Evolutionary conservation across 306 rosid genomes (phyloP), one percentile per base, ranked within the genome.

Genomic region (Glycyrrhiza uralensis): DNA sequence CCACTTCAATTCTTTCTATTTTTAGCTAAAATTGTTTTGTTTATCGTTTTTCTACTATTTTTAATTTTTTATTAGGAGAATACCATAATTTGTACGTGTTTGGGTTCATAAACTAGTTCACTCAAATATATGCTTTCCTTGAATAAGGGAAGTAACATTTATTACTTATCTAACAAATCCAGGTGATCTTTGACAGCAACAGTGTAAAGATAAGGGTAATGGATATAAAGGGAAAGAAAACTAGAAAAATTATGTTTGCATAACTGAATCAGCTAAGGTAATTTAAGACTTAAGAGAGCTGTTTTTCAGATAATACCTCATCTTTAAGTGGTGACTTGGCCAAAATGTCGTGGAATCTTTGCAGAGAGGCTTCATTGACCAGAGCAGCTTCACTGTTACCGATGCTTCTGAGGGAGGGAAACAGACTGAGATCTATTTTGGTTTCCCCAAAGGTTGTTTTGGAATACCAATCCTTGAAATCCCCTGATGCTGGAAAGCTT

Each of bases 391-490:
- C 88, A 7, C 73, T 71, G 2, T 65, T 78, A 1, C 98, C 92
- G 35, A 94, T 61, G 44, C 91, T 87, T 77, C 26, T 85, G 38
- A 91, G 61, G 0, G 86, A 87, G 15, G 87, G 89, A 45, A 94
- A 94, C 0, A 68, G 71, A 0, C 0, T 1, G 2, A 28, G 55
- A 57, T 86, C 23, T 63, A 87, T 77, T 33, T 52, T 1, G 2
- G 83, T 72, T 66, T 84, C 90, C 14, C 92, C 96, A 22, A 90
- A 89, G 3, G 82, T 17, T 1, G 7, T 15, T 0, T 35, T 58
- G 23, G 75, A 54, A 55, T 24, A 83, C 88, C 84, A 89, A 54
- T 78, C 83, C 7, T 39, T 30, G 20, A 20, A 69, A 57, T 79
- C 14, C 78, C 81, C 83, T 28, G 82, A 75, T 28, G 81, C 89